Evolutionary conservation across 768 basidiomycete species (phyloP).

Genomic region (Collybia sordida): DNA sequence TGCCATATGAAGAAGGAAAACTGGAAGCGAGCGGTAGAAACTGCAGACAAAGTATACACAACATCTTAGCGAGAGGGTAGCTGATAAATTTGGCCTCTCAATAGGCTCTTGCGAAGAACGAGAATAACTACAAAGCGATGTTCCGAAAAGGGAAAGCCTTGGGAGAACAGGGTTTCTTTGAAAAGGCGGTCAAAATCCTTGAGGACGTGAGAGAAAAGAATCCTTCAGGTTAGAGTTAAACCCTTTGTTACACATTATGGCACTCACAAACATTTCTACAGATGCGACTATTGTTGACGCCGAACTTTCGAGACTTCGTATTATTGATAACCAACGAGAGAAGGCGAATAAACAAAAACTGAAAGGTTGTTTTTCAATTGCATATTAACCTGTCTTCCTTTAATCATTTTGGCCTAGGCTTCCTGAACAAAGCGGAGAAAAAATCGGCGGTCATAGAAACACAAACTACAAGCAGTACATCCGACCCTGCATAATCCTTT

Average conservation of each 20-base stretch:
- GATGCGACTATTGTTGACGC: constrained; percentile 60
- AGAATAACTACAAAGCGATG: constrained; percentile 73
- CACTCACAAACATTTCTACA: constrained; percentile 21
- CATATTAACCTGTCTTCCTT: neutral
- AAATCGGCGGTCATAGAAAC: constrained; percentile 9
- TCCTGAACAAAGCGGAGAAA: constrained; percentile 37
- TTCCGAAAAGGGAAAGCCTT: constrained; percentile 82
- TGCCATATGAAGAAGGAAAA: constrained; percentile 80
- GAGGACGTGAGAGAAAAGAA: constrained; percentile 65
- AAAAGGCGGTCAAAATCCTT: constrained; percentile 67
- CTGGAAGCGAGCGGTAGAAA: constrained; percentile 76
- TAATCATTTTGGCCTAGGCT: constrained; percentile 34
- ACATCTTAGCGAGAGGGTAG: neutral
- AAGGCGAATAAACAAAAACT: constrained; percentile 66
- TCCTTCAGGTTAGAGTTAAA: constrained; percentile 46
- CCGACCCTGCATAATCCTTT: constrained; percentile 2
- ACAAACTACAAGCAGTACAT: neutral
- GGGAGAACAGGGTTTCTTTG: constrained; percentile 74
- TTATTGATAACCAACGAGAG: constrained; percentile 67
- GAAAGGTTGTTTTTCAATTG: constrained; percentile 46
- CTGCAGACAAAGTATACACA: constrained; percentile 68
- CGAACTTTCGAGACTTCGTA: constrained; percentile 62
- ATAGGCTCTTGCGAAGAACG: constrained; percentile 75
- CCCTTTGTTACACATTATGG: too few species aligned
- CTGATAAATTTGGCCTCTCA: neutral